Base-by-base conservation (phyloP, 345 rosid species). In the Eucalyptus curtisii region DNA sequence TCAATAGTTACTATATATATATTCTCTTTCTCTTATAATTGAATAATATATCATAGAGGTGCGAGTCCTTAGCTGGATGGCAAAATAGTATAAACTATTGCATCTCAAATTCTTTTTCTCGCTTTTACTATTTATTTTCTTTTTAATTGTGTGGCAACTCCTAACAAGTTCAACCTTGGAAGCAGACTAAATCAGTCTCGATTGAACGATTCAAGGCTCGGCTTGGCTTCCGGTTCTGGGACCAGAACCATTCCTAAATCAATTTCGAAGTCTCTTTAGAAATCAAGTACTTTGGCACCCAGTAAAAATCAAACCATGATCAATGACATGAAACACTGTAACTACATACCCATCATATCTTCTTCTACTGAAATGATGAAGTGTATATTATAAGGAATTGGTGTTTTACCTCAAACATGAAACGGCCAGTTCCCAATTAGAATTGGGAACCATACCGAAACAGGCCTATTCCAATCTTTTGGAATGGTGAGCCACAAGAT, bases 121-220 rank as follows among this genome's bases (percentile, higher is more conserved):
- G 2, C 25, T 52, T 19, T 20, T 52, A 52, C 57, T 52, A 0
- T 52, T 52, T 52, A 52, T 1, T 52, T 52, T 48, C 49, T 48
- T 52, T 20, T 52, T 52, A 20, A 20, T 52, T 52, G 57, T 3
- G 57, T 52, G 57, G 1, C 10, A 52, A 52, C 20, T 52, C 0
- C 25, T 52, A 20, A 52, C 57, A 20, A 19, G 3, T 31, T 64
- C 76, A 64, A 64, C 10, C 5, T n/a, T 64, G 20, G 20, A 64
- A 64, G 0, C 0, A 2, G 10, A 64, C 68, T 3, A 5, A 64
- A 64, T 64, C 2, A 31, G 3, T 33, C 19, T n/a, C 2, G 9
- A 64, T 14, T 5, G 2, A n/a, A 11, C 3, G 37, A 11, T 64
- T 64, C 76, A 64, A n/a, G 20, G 22, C 33, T 13, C 0, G 16